A percentile compares a stretch with the other conserved stretches of the same genome.
phyloP scores from a whole-genome alignment of 768 basidiomycete genomes.

The Mrakia blollopis region DNA sequence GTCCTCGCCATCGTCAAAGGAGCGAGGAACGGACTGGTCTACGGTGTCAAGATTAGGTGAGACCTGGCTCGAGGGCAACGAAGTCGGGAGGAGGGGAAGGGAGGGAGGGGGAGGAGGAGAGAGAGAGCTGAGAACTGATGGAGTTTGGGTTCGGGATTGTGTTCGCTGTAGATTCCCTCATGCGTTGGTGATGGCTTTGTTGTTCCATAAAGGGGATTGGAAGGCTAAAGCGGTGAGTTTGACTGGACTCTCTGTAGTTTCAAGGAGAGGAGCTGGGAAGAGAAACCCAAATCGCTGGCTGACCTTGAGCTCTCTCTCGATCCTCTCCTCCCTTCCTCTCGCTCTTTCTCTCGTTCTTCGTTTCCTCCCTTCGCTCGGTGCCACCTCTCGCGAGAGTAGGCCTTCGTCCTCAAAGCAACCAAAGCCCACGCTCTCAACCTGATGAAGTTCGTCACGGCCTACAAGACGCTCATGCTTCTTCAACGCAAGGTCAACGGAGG shows the following conservation, averaged over 20 bases:
- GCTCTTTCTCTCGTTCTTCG: neutral
- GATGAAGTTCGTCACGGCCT: constrained; percentile 87
- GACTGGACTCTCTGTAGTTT: neutral
- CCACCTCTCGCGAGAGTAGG: neutral
- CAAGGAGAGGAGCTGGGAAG: neutral
- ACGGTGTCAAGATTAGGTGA: constrained; percentile 59
- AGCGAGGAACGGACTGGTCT: constrained; percentile 49
- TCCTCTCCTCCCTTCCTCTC: constrained; percentile 32
- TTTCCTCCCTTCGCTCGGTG: neutral
- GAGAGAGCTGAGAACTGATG: neutral
- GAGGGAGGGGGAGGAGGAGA: neutral
- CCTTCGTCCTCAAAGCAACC: constrained; percentile 71
- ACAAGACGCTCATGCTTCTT: constrained; percentile 77
- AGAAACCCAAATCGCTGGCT: constrained; percentile 55
- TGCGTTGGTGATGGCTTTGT: constrained; percentile 89
- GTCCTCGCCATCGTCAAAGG: constrained; percentile 91
- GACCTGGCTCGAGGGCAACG: neutral
- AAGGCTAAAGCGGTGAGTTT: constrained; percentile 44
- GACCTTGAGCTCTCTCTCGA: neutral
- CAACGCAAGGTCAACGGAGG: constrained; percentile 76
- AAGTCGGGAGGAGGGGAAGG: neutral
- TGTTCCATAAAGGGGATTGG: constrained; percentile 88
- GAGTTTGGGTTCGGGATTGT: neutral
- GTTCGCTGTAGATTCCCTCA: constrained; percentile 66
- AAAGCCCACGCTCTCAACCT: constrained; percentile 64